Evolutionary conservation across 1,139 yeast genomes (phyloP).

Genomic region (Taiozyma sp.): DNA sequence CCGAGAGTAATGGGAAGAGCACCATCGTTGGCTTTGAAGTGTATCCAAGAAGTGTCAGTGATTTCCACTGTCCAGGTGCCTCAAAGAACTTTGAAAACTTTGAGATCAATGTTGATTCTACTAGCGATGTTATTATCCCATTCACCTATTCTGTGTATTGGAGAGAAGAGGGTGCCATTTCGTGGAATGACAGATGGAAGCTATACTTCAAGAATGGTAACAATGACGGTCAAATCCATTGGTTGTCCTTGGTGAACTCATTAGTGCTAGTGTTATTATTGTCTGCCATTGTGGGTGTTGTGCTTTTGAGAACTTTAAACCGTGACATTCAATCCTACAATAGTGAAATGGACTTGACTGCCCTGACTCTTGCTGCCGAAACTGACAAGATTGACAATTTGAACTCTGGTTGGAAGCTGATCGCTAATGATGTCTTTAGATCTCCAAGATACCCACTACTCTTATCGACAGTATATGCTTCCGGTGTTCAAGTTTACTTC

Average conservation of each 20-base stretch:
- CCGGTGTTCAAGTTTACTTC: constrained; percentile 68
- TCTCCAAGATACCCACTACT: constrained; percentile 39
- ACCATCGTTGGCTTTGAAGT: constrained; percentile 89
- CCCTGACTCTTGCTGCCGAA: constrained; percentile 22
- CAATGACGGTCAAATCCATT: constrained; percentile 48
- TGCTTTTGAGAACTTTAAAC: constrained; percentile 44
- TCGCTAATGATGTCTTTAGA: constrained; percentile 48
- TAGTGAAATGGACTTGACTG: constrained; percentile 27
- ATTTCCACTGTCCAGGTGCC: constrained; percentile 65
- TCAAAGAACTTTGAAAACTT: constrained; percentile 50
- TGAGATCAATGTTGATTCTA: constrained; percentile 36
- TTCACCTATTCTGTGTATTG: constrained; percentile 86
- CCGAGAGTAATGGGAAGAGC: constrained; percentile 40
- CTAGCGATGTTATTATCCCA: constrained; percentile 44
- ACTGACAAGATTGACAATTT: constrained; percentile 24
- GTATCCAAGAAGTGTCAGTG: constrained; percentile 75
- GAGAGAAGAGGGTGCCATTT: constrained; percentile 71
- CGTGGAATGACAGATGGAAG: constrained; percentile 72
- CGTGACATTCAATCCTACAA: constrained; percentile 38
- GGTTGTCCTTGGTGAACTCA: constrained; percentile 67
- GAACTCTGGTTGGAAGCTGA: constrained; percentile 47
- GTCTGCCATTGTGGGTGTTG: constrained; percentile 58
- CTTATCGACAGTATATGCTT: constrained; percentile 55
- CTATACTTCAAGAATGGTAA: constrained; percentile 59
- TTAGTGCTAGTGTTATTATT: constrained; percentile 53